Evolutionary conservation across 495 filamentous ascomycete species (phyloP).

Genomic region (Penicillium turbatum): DNA sequence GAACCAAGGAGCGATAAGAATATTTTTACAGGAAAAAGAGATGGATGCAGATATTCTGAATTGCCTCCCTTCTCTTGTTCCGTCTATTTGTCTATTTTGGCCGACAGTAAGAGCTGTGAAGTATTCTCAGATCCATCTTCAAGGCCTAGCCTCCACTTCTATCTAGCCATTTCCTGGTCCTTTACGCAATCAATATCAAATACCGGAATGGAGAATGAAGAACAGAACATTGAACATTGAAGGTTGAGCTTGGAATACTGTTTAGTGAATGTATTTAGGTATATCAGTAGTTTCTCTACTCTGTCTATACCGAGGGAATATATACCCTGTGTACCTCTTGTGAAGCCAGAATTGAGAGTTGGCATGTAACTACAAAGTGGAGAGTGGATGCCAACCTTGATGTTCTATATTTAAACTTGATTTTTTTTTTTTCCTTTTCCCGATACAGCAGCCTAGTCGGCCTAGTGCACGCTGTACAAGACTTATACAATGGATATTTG

Average conservation of each 20-base stretch:
- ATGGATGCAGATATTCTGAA: conserved; percentile 4
- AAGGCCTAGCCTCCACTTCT: not conserved
- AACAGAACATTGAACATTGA: too few relatives aligned
- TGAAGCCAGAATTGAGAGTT: not conserved
- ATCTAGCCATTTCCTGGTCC: not conserved
- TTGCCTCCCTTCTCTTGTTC: not conserved
- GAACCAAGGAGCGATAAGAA: conserved; percentile 27
- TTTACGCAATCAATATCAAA: not conserved
- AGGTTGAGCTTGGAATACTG: too few relatives aligned
- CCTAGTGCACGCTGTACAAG: not conserved
- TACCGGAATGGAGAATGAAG: too few relatives aligned
- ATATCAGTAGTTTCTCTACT: not conserved
- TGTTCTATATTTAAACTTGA: conserved; percentile 3
- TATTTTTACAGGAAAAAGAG: not conserved
- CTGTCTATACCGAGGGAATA: too few relatives aligned
- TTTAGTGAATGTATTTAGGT: not conserved
- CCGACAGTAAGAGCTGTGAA: not conserved
- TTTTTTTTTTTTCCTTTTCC: not conserved
- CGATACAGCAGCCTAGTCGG: not conserved
- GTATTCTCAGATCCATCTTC: too few relatives aligned
- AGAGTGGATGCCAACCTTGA: not conserved
- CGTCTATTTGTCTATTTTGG: not conserved
- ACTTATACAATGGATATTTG: not conserved
- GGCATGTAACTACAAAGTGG: not conserved
- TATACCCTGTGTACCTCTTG: not conserved